Base-by-base conservation (phyloP, 768 basidiomycete species). In the Boletus coccyginus region DNA sequence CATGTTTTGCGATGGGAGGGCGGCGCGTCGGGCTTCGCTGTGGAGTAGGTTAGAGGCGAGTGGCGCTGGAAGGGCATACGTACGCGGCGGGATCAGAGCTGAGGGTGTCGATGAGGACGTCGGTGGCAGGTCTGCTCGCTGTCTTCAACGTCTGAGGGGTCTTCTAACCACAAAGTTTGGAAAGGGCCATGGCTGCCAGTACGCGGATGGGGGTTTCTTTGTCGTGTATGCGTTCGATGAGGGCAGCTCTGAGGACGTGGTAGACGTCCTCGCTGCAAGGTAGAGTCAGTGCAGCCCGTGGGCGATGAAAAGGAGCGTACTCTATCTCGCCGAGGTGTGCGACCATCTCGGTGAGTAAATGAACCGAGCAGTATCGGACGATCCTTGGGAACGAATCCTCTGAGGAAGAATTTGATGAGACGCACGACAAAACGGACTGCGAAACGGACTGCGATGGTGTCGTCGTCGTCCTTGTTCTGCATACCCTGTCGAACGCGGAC, bases 321-420 rank as follows among this genome's bases (percentile, higher is more conserved):
- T 95, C 92, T 54, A 98, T 80, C 72, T 88, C 88, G 8, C 92
- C 91, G 0, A 97, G 75, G 53, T 86, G 81, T 1, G 83, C 80
- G 13, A 96, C 83, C 80, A 94, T 87, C 63, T n/a, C n/a, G n/a
- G n/a, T n/a, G n/a, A n/a, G n/a, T n/a, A n/a, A n/a, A n/a, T n/a
- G n/a, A n/a, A n/a, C 90, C 86, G 0, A 86, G n/a, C 94, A 84
- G 67, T 86, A 96, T 7, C 95, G n/a, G n/a, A n/a, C n/a, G n/a
- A n/a, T 95, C 92, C 69, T 94, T 96, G 5, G 93, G 86, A 17
- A 75, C 63, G 70, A 92, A 92, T 5, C 92, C 94, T 56, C 80
- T 79, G 56, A 94, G 74, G 32, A 96, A 78, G 65, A 85, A 92
- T 46, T 81, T 81, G 42, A 94, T 74, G 10, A 94, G 73, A 40